Evolutionary conservation across 2,329 filamentous ascomycete genomes (phyloP).

Genomic region (Metarhizium guizhouense): DNA sequence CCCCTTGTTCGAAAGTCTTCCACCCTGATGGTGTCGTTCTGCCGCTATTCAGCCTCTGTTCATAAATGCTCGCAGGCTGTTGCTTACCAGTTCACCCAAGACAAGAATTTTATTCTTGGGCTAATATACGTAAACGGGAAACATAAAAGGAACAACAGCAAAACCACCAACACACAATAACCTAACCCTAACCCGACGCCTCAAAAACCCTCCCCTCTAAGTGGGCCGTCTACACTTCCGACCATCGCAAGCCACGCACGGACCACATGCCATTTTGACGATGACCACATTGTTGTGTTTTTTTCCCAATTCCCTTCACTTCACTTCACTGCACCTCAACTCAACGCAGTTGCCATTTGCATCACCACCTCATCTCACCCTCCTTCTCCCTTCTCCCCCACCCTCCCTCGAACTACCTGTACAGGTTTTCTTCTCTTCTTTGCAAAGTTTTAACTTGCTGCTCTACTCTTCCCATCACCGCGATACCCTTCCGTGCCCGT

Average conservation of each 20-base stretch:
- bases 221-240: conserved; percentile 5
- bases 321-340: conserved; percentile 3
- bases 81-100: too few species aligned
- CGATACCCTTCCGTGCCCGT: conserved; percentile 1
- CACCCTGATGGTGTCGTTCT: too few species aligned
- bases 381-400: conserved; percentile 8
- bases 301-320: conserved; percentile 6
- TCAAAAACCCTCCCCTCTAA: background rate
- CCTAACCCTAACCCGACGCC: too few species aligned
- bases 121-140: too few species aligned
- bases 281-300: conserved; percentile 10
- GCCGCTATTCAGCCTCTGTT: too few species aligned
- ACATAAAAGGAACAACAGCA: too few species aligned
- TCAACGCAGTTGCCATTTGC: conserved; percentile 4
- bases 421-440: conserved; percentile 6
- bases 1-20: too few species aligned
- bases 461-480: conserved; percentile 4
- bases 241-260: conserved; percentile 7
- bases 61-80: too few species aligned
- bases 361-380: conserved; percentile 4
- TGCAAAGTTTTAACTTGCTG: conserved; percentile 5
- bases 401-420: conserved; percentile 1
- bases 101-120: too few species aligned
- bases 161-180: too few species aligned
- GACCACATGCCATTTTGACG: conserved; percentile 10